These are phyloP conservation scores for Eucalyptus guilfoylei DNA, from an alignment of 345 rosid species.

Conservation along the genomic window DNA sequence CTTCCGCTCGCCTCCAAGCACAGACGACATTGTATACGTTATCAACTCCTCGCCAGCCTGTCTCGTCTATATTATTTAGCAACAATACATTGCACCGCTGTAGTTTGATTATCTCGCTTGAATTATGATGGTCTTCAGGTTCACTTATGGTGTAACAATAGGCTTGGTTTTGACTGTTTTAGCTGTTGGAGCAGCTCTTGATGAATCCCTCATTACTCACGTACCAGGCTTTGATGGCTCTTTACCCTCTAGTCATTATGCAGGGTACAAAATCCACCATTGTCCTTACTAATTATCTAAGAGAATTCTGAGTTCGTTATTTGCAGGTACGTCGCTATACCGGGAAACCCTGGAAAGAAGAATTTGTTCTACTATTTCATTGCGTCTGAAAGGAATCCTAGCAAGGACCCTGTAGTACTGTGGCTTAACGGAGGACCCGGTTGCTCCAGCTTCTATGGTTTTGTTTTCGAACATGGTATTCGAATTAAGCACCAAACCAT, in stretches of 20 bases:
- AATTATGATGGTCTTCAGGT: neutral
- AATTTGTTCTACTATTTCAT: conserved; percentile 26
- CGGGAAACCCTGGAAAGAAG: conserved; percentile 7
- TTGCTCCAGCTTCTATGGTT: conserved; percentile 20
- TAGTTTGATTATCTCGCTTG: neutral
- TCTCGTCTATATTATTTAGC: neutral
- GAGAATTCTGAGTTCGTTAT: neutral
- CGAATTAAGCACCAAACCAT: neutral
- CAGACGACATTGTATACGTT: neutral
- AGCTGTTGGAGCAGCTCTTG: conserved; percentile 6
- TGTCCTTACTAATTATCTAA: neutral
- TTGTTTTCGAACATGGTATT: conserved; percentile 25
- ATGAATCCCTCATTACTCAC: conserved; percentile 3
- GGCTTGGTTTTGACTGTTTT: neutral
- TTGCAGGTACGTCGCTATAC: conserved; percentile 18
- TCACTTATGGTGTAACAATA: neutral
- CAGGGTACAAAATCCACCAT: conserved; percentile 3
- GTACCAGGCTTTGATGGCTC: conserved; percentile 20
- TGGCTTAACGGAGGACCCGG: conserved; percentile 36
- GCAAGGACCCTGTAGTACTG: conserved; percentile 13
- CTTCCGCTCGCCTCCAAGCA: neutral
- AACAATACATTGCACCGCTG: neutral
- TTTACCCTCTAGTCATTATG: conserved; percentile 23
- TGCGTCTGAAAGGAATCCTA: conserved; percentile 7
- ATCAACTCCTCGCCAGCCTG: neutral